Conservation (phyloP, 2,329 filamentous ascomycete species). For the Alternaria metachromatica region DNA sequence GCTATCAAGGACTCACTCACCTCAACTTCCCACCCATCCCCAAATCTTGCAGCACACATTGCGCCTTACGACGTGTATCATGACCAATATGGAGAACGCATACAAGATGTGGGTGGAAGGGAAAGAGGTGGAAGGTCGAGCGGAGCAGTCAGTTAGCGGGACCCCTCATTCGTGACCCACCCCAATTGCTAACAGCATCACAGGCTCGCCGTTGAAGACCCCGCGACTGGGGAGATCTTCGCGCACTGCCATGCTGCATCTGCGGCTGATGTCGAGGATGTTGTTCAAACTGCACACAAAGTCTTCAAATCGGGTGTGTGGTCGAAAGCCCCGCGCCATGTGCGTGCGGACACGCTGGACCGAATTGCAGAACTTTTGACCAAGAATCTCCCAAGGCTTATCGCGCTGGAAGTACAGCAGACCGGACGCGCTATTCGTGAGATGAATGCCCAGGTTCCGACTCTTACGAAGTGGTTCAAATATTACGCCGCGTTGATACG, state of each 20-base stretch:
- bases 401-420: slow-evolving; percentile 69
- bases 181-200: slow-evolving; percentile 12
- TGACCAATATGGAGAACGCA: slow-evolving; percentile 9
- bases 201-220: slow-evolving; percentile 62
- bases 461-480: slow-evolving; percentile 72
- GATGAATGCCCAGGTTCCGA: slow-evolving; percentile 72
- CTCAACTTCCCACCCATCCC: not conserved
- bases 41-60: not conserved
- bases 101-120: slow-evolving; percentile 54
- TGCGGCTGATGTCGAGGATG: slow-evolving; percentile 52
- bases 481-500: slow-evolving; percentile 73
- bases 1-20: slow-evolving; percentile 6
- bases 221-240: slow-evolving; percentile 61
- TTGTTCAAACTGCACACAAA: slow-evolving; percentile 53
- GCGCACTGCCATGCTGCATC: slow-evolving; percentile 60
- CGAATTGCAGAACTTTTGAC: slow-evolving; percentile 63
- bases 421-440: slow-evolving; percentile 73
- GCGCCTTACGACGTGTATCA: not conserved
- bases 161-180: slow-evolving; percentile 14
- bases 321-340: slow-evolving; percentile 63
- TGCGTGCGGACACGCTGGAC: slow-evolving; percentile 68
- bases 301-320: slow-evolving; percentile 61
- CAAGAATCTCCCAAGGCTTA: slow-evolving; percentile 61
- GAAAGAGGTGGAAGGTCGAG: slow-evolving; percentile 50
- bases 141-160: slow-evolving; percentile 54